These are phyloP conservation scores for Chrysanthemum lavandulifolium DNA, from an alignment of 129 eudicot genomes.

Conservation along the genomic window DNA sequence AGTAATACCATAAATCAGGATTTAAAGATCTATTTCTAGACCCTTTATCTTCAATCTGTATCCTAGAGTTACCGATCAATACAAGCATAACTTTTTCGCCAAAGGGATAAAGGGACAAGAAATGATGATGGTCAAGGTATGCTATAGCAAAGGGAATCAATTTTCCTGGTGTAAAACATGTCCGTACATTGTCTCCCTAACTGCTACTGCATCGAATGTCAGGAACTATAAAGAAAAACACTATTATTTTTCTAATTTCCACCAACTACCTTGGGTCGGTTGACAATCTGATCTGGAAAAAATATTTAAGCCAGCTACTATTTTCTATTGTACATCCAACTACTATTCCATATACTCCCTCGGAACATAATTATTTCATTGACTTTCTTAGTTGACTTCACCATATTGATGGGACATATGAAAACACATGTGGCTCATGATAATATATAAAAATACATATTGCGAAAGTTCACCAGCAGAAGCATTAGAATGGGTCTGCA, in stretches of 20 bases:
- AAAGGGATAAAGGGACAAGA: no score
- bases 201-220: neutral
- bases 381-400: conserved; percentile 40
- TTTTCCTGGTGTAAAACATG: no score
- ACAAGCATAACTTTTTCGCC: no score
- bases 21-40: no score
- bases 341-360: conserved; percentile 18
- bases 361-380: conserved; percentile 22
- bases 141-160: no score
- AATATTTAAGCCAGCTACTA: conserved; percentile 25
- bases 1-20: no score
- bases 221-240: conserved; percentile 6
- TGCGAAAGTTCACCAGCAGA: conserved; percentile 11
- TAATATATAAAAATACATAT: conserved; percentile 12
- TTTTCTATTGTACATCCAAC: conserved; percentile 1
- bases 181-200: no score
- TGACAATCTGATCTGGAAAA: conserved; percentile 29
- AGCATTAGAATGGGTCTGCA: conserved; percentile 4
- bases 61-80: no score
- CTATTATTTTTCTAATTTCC: conserved; percentile 23
- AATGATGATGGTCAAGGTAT: no score
- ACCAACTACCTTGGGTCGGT: conserved; percentile 27
- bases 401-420: conserved; percentile 23
- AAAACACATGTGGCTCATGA: conserved; percentile 8
- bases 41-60: no score